Evolutionary conservation across 2,329 filamentous ascomycete genomes (phyloP).

Genomic region (Beauveria sp.): DNA sequence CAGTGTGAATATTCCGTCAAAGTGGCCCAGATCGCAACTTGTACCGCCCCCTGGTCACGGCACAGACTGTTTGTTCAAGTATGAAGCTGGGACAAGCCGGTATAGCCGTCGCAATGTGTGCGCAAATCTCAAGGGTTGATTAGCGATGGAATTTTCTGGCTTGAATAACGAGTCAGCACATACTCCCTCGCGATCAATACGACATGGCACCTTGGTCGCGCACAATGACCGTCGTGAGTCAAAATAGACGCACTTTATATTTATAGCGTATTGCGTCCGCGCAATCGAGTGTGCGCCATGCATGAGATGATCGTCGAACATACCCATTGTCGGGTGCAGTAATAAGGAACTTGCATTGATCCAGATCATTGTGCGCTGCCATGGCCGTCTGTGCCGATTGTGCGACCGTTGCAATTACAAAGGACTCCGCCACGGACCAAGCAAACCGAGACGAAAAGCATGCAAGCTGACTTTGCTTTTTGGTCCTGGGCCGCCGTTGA

Average conservation of each 20-base stretch:
- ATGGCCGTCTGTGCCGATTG: neutral
- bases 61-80: neutral
- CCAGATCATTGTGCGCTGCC: neutral
- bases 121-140: no score
- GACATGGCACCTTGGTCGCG: neutral
- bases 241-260: neutral
- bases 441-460: neutral
- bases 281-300: neutral
- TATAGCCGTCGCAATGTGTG: neutral
- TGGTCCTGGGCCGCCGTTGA: neutral
- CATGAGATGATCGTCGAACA: neutral
- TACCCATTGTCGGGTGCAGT: neutral
- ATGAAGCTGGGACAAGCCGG: neutral
- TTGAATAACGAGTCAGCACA: neutral
- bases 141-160: neutral
- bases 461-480: neutral
- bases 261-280: neutral
- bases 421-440: neutral
- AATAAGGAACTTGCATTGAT: neutral
- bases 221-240: neutral
- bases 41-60: neutral
- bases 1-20: neutral
- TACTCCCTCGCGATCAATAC: neutral
- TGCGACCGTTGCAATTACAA: neutral
- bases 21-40: slow-evolving; percentile 4